Conservation (phyloP, 192 early-diverging fungal genomes). For the Gonapodya sp. region DNA sequence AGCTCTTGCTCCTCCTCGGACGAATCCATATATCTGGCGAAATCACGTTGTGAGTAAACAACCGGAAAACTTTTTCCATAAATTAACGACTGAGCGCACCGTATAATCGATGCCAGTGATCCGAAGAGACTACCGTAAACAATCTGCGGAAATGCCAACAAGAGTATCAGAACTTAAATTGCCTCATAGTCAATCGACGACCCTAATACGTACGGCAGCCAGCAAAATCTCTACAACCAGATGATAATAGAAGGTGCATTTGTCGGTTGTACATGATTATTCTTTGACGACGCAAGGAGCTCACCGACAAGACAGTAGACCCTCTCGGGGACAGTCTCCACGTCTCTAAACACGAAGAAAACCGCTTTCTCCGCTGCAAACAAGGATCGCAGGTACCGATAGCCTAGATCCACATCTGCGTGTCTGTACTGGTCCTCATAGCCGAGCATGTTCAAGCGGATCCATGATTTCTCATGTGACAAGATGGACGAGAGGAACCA, state of each 20-base stretch:
- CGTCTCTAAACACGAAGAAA: not conserved
- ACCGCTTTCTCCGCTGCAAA: not conserved
- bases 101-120: not conserved
- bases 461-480: not conserved
- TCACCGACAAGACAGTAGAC: not conserved
- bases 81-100: not conserved
- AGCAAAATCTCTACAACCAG: not conserved
- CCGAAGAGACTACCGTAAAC: not conserved
- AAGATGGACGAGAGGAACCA: not conserved
- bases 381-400: conserved; percentile 6
- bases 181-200: not conserved
- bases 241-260: not conserved
- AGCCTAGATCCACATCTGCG: not conserved
- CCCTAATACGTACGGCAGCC: not conserved
- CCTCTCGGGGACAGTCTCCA: not conserved
- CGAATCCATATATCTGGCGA: not conserved
- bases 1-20: not conserved
- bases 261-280: not conserved
- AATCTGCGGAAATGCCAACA: not conserved
- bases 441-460: not conserved
- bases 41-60: not conserved
- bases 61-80: no score
- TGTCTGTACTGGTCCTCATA: not conserved
- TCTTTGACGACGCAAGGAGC: not conserved
- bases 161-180: not conserved